Percentiles rank a stretch among this genome's conserved stretches.
Conservation (phyloP, 805 yeast species). For the Yarrowia sp. region DNA sequence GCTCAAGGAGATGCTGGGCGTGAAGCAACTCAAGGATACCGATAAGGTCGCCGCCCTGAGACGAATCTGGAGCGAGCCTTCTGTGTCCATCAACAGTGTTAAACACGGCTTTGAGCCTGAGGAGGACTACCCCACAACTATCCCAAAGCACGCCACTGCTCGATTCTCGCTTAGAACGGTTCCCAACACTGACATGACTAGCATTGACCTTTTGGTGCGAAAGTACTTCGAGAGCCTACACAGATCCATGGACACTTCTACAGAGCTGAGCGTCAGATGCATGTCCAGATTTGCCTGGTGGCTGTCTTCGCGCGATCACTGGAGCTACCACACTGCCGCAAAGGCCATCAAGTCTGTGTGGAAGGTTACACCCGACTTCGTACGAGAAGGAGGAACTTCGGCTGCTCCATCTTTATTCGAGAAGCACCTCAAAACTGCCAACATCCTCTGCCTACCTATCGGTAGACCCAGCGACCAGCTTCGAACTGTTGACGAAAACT, state of each 20-base stretch:
- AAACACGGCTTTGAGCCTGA: neutral
- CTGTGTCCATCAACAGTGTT: neutral
- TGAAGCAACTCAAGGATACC: neutral
- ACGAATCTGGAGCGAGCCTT: neutral
- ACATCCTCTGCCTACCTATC: neutral
- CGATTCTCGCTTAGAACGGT: neutral
- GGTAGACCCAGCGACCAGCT: neutral
- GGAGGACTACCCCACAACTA: neutral
- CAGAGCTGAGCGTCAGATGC: neutral
- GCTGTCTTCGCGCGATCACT: neutral
- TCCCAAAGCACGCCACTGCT: neutral
- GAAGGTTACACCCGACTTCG: neutral
- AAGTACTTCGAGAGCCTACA: neutral
- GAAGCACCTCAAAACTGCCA: neutral
- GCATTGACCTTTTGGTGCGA: neutral
- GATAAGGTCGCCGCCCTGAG: neutral
- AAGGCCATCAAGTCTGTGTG: neutral
- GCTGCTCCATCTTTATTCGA: neutral
- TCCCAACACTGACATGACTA: constrained; percentile 30
- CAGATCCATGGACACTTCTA: neutral
- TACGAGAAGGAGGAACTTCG: neutral
- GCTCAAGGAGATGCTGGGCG: neutral
- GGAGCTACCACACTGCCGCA: neutral
- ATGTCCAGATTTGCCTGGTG: neutral
- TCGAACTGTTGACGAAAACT: neutral